Evolutionary conservation across 1,284 basidiomycete species (phyloP).

Genomic region (Fomitiporia mediterranea): DNA sequence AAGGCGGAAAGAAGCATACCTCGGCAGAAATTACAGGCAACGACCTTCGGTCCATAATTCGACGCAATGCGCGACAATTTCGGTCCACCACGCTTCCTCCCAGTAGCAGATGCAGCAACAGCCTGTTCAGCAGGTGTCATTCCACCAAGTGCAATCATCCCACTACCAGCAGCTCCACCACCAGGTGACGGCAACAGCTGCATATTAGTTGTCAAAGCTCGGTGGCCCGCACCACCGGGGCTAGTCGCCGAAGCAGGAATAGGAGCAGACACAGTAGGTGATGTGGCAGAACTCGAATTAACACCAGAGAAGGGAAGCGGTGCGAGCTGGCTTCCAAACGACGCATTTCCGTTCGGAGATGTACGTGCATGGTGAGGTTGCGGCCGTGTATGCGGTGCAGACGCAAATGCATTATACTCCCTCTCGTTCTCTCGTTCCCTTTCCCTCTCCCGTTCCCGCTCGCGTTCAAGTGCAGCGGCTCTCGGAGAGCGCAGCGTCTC

Average conservation of each 20-base stretch:
- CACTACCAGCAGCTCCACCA: not conserved
- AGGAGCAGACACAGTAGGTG: slow-evolving; percentile 1
- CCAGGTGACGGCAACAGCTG: slow-evolving; percentile 3
- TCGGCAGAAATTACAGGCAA: slow-evolving; percentile 79
- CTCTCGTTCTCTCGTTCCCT: not conserved
- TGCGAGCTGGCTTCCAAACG: slow-evolving; percentile 11
- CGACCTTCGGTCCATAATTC: slow-evolving; percentile 73
- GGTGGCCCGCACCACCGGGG: not conserved
- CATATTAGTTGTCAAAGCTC: not conserved
- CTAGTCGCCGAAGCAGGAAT: not conserved
- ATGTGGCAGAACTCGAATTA: not conserved
- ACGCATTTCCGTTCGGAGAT: slow-evolving; percentile 1
- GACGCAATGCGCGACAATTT: slow-evolving; percentile 46
- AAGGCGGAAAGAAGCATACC: slow-evolving; percentile 42
- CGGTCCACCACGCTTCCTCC: slow-evolving; percentile 44
- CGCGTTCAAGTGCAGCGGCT: slow-evolving; percentile 4
- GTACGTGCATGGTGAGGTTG: not conserved
- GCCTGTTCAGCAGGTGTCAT: slow-evolving; percentile 17
- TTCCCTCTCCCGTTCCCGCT: slow-evolving; percentile 4
- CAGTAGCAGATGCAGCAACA: slow-evolving; percentile 7
- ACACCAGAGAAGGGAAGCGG: slow-evolving; percentile 12
- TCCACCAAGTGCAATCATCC: not conserved
- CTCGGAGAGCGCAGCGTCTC: slow-evolving; percentile 27
- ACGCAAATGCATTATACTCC: not conserved
- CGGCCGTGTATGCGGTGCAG: not conserved